Evolutionary conservation across 2,329 filamentous ascomycete species (phyloP), one percentile per base, ranked within the genome.

Genomic region (Fusarium proliferatum): DNA sequence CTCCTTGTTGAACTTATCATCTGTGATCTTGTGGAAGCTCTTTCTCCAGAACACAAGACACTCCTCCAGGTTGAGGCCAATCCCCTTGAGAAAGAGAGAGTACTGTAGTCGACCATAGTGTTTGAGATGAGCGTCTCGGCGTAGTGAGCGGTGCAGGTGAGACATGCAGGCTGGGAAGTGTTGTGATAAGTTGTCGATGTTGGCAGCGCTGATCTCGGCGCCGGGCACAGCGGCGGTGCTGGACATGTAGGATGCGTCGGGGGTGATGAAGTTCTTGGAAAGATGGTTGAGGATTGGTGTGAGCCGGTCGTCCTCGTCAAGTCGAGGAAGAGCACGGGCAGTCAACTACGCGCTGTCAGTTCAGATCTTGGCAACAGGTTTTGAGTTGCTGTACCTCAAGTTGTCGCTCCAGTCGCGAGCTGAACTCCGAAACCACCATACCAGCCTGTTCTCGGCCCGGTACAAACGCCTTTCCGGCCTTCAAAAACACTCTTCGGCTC

Each of bases 1-100:
- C 80, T 98, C 95, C 80, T 98, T 98, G 84, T 97, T 97, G 88
- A 98, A 99, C 41, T 92, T 92, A 78, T 98, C 96, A 79, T 98
- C 96, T 1, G 94, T 95, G 73, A 97, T 90, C 75, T 94, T 93
- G 80, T 91, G 91, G 88, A 99, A 98, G 34, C 89, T 87, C 71
- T 90, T 89, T 16, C 96, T 92, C 96, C 96, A 99, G 86, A 99
- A 99, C 17, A 94, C 77, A 30, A 99, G 88, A 76, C 91, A 94
- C 82, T 99, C 96, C 79, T 98, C 95, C n/a, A 99, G 86, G 72
- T 90, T 94, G 34, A 99, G 86, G 0, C 96, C 96, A 67, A 98
- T 94, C 46, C 96, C 96, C 83, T 99, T 99, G 66, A 99, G 88
- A 88, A 99, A 99, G 8, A 99, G 89, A 0, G 94, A 94, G 85